phyloP scores from a whole-genome alignment of 148 eudicot species.

The Rhododendron williamsianum region DNA sequence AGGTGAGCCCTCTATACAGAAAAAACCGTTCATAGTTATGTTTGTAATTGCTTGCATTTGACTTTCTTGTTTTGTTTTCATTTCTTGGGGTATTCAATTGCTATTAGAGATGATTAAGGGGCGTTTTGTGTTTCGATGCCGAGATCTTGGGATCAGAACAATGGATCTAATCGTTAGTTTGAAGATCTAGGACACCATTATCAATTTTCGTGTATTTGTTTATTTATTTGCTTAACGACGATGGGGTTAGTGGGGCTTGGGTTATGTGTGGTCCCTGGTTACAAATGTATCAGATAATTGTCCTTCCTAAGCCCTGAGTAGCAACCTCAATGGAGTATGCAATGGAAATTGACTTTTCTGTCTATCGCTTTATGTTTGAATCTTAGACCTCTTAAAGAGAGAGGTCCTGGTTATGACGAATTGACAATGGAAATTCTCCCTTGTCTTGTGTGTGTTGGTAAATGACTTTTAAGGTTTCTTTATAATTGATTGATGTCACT shows the following conservation, averaged over 20 bases:
- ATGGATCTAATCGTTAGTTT: conserved; percentile 11
- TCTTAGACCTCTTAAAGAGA: neutral
- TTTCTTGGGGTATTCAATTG: neutral
- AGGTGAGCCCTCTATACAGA: neutral
- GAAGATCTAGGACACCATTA: conserved; percentile 15
- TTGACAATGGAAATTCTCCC: neutral
- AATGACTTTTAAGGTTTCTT: conserved; percentile 18
- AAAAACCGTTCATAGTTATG: neutral
- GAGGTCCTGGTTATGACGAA: neutral
- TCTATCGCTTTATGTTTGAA: neutral
- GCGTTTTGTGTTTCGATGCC: neutral
- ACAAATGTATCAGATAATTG: neutral
- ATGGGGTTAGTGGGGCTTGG: neutral
- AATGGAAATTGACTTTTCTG: neutral
- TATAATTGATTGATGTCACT: neutral
- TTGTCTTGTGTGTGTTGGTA: neutral
- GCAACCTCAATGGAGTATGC: neutral
- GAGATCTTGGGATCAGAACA: conserved; percentile 2
- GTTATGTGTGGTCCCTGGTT: neutral
- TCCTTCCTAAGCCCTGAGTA: neutral
- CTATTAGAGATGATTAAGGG: neutral
- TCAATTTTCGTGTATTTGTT: neutral
- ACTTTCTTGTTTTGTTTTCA: neutral
- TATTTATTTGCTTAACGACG: neutral
- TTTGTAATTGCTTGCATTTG: neutral